Percentiles rank a stretch among this genome's conserved stretches.
These are phyloP conservation scores for Quercus mongolica DNA, from an alignment of 306 rosid species.

Conservation along the genomic window DNA sequence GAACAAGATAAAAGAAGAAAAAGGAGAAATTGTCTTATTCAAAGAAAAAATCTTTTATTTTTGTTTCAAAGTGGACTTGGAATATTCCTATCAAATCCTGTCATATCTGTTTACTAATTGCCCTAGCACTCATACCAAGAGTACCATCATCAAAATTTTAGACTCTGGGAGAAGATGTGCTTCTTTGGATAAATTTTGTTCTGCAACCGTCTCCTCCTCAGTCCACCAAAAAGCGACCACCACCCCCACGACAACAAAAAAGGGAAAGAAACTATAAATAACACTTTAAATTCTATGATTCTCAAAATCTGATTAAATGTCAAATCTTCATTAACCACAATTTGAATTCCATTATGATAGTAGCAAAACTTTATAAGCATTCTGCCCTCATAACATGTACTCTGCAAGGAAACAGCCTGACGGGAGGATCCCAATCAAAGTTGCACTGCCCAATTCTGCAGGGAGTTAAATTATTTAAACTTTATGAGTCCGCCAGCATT, in stretches of 20 bases:
- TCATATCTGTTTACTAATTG: not conserved
- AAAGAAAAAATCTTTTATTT: not conserved
- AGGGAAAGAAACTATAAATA: not conserved
- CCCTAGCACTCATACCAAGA: not conserved
- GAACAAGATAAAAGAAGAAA: constrained; percentile 9
- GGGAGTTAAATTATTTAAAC: not conserved
- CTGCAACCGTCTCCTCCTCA: not conserved
- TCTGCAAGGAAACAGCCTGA: too few relatives aligned
- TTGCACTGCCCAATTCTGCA: not conserved
- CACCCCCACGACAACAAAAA: not conserved
- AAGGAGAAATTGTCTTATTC: not conserved
- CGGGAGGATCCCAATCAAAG: too few relatives aligned
- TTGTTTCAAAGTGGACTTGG: not conserved
- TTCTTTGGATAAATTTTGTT: not conserved
- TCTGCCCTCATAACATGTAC: not conserved
- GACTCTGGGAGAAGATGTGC: not conserved
- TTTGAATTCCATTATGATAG: not conserved
- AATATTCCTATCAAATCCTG: not conserved
- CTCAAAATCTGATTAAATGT: not conserved
- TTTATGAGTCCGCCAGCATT: not conserved
- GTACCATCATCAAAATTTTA: not conserved
- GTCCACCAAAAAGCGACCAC: not conserved
- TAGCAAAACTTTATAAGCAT: not conserved
- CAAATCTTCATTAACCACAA: not conserved
- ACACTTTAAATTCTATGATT: not conserved